Conservation (phyloP, 352 stramenopile genomes). For the Globisporangium cystogenes region DNA sequence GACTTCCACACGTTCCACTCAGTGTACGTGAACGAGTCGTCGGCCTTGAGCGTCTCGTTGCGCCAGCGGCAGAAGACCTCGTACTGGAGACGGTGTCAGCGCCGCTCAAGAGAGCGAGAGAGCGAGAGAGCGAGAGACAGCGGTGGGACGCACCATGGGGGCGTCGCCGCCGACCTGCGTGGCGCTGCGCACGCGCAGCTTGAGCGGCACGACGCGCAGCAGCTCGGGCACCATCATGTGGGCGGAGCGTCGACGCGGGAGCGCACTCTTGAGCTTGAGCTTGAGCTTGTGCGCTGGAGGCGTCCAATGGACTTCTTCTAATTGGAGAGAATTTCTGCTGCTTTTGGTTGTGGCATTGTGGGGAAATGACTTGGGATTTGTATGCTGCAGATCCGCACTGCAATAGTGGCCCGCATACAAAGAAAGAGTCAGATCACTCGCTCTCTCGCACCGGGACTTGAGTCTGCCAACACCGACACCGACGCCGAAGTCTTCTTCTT, state of each 20-base stretch:
- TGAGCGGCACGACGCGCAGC: conserved; percentile 32
- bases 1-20: conserved; percentile 81
- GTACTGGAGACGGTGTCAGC: conserved; percentile 28
- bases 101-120: no score
- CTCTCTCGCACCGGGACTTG: neutral
- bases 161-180: conserved; percentile 47
- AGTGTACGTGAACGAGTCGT: conserved; percentile 24
- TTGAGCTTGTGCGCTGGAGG: neutral
- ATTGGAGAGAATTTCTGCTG: neutral
- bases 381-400: neutral
- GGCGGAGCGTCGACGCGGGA: no score
- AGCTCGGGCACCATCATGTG: conserved; percentile 18
- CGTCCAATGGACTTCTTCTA: neutral
- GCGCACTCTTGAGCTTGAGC: neutral
- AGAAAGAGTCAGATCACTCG: neutral
- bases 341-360: neutral
- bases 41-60: conserved; percentile 29
- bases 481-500: no score
- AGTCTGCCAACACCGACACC: neutral
- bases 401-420: neutral
- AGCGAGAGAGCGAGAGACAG: no score
- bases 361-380: neutral
- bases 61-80: conserved; percentile 50
- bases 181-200: conserved; percentile 52
- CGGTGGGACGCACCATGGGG: conserved; percentile 44